Percentiles rank a stretch among this genome's conserved stretches.
phyloP scores from a whole-genome alignment of 169 alveolate species.

The Babesia ovis region DNA sequence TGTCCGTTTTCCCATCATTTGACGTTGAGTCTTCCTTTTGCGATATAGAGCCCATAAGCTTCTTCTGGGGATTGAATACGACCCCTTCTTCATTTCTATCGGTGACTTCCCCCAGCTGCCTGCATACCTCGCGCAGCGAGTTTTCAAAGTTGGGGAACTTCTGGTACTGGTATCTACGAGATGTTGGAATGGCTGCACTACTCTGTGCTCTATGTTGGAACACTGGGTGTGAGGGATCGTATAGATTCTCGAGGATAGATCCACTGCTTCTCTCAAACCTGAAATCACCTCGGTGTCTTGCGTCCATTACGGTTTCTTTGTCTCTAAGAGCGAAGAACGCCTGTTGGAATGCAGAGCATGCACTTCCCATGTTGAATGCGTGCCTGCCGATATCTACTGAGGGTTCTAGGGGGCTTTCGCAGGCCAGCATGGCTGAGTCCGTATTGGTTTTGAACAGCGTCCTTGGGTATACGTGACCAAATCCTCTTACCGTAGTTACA shows the following conservation, averaged over 20 bases:
- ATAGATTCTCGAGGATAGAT: slow-evolving; percentile 54
- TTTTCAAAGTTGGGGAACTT: slow-evolving; percentile 3
- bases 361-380: slow-evolving; percentile 52
- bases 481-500: slow-evolving; percentile 71
- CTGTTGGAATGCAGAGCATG: slow-evolving; percentile 50
- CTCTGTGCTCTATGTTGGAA: slow-evolving; percentile 48
- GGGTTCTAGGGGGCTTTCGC: slow-evolving; percentile 71
- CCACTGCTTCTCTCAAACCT: slow-evolving; percentile 8
- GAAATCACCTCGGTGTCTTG: slow-evolving; percentile 16
- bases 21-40: not conserved
- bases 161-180: slow-evolving; percentile 15
- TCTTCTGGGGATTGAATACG: slow-evolving; percentile 58
- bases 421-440: slow-evolving; percentile 45
- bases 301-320: slow-evolving; percentile 11
- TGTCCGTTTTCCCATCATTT: not conserved
- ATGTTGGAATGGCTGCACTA: not conserved
- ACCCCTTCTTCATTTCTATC: slow-evolving; percentile 7
- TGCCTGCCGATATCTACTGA: slow-evolving; percentile 56
- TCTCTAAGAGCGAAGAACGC: slow-evolving; percentile 52
- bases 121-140: slow-evolving; percentile 30
- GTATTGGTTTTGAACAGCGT: slow-evolving; percentile 35
- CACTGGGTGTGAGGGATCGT: slow-evolving; percentile 61
- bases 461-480: slow-evolving; percentile 76
- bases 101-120: slow-evolving; percentile 31
- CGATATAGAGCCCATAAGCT: slow-evolving; percentile 53